A percentile compares a stretch with the other conserved stretches of the same genome.
phyloP scores from a whole-genome alignment of 306 rosid genomes.

The Cucurbita argyrosperma region DNA sequence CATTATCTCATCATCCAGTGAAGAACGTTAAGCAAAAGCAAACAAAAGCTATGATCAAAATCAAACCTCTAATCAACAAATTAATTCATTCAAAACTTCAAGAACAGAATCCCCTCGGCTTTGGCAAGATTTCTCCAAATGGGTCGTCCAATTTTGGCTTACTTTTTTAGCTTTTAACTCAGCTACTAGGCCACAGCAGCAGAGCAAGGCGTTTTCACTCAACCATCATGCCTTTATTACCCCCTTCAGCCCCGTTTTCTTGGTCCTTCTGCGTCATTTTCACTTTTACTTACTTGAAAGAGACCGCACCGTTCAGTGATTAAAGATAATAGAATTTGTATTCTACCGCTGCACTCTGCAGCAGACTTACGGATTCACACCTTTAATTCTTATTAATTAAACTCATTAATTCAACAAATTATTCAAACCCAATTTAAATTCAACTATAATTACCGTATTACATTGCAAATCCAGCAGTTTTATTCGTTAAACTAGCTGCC shows the following conservation, averaged over 20 bases:
- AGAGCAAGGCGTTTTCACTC: not conserved
- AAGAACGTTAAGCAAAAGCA: conserved; percentile 49
- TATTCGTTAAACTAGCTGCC: no score
- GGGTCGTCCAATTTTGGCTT: not conserved
- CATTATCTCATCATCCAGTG: conserved; percentile 85
- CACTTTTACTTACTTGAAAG: conserved; percentile 29
- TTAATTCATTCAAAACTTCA: not conserved
- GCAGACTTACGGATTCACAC: conserved; percentile 29
- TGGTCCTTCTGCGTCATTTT: not conserved
- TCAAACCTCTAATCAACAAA: not conserved
- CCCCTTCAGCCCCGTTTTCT: not conserved
- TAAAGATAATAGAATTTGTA: conserved; percentile 23
- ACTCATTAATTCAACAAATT: not conserved
- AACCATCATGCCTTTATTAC: not conserved
- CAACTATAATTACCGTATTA: not conserved
- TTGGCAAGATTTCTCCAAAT: not conserved
- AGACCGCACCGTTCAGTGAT: conserved; percentile 35
- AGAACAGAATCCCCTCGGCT: not conserved
- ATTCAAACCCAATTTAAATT: not conserved
- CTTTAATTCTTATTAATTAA: not conserved
- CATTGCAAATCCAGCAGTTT: no score
- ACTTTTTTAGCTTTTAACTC: not conserved
- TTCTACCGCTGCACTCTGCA: conserved; percentile 21
- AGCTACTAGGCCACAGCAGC: not conserved
- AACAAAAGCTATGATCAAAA: conserved; percentile 29